Evolutionary conservation across 306 rosid species (phyloP).

Genomic region (Castanospermum australe): DNA sequence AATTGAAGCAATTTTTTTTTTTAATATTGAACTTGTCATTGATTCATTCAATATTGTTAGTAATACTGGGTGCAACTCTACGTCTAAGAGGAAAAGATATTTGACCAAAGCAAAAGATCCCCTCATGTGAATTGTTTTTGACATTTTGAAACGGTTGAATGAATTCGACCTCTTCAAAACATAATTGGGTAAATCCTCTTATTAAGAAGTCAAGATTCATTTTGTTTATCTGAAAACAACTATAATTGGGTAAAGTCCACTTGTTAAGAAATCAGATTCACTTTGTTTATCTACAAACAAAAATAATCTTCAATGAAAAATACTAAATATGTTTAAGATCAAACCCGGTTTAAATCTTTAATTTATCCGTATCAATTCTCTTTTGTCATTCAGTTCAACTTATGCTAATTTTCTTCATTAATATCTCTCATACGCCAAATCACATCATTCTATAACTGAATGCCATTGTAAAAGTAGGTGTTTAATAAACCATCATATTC

Average conservation of each 20-base stretch:
- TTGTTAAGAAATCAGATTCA: too few species aligned
- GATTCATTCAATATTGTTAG: background rate
- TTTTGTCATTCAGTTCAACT: too few species aligned
- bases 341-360: background rate
- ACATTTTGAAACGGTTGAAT: conserved; percentile 13
- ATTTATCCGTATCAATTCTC: too few species aligned
- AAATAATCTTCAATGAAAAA: background rate
- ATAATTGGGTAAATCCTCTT: background rate
- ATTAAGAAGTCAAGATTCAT: too few species aligned
- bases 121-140: conserved; percentile 32
- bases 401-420: too few species aligned
- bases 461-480: background rate
- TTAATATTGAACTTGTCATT: background rate
- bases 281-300: too few species aligned
- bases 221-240: too few species aligned
- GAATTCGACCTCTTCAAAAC: background rate
- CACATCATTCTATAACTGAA: background rate
- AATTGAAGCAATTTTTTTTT: too few species aligned
- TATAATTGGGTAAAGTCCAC: background rate
- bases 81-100: too few species aligned
- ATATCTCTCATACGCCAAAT: background rate
- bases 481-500: background rate
- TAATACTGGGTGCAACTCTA: too few species aligned
- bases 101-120: conserved; percentile 18
- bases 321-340: too few species aligned